These are phyloP conservation scores for Zhuliangozyma blackwelliae DNA, from an alignment of 1,139 yeast species.

Conservation along the genomic window DNA sequence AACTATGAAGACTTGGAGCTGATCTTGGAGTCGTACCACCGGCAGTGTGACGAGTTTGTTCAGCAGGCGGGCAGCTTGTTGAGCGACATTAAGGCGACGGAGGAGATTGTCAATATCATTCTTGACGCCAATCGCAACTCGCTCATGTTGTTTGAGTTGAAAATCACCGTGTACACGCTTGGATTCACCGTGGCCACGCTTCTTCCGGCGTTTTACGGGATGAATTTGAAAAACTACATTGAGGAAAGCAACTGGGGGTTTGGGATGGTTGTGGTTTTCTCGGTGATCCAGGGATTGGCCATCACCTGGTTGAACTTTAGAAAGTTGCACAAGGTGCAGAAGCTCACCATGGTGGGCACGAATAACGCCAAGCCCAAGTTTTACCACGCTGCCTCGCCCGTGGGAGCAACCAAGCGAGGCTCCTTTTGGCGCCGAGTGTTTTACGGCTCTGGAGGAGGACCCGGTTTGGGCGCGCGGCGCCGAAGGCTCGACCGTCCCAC, in stretches of 20 bases:
- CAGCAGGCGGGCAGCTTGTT: constrained; percentile 86
- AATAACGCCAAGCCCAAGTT: constrained; percentile 1
- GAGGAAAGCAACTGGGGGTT: constrained; percentile 75
- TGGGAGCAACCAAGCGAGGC: constrained; percentile 4
- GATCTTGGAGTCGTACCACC: constrained; percentile 87
- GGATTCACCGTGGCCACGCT: constrained; percentile 74
- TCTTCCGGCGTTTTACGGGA: constrained; percentile 76
- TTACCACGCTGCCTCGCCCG: not conserved
- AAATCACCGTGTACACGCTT: constrained; percentile 79
- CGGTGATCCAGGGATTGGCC: constrained; percentile 42
- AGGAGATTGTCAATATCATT: constrained; percentile 92
- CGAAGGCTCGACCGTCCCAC: constrained; percentile 32
- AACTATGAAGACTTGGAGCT: constrained; percentile 79
- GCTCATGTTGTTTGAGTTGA: constrained; percentile 81
- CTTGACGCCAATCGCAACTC: constrained; percentile 94
- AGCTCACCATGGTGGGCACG: constrained; percentile 57
- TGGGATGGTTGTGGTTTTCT: constrained; percentile 50
- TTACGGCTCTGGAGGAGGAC: constrained; percentile 22
- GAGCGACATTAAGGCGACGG: constrained; percentile 86
- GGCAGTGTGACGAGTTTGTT: constrained; percentile 94
- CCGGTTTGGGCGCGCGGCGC: constrained; percentile 11
- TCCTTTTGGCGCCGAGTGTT: constrained; percentile 22
- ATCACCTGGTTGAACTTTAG: constrained; percentile 43
- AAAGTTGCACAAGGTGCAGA: constrained; percentile 53
- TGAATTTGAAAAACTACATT: constrained; percentile 87